A percentile compares a stretch with the other conserved stretches of the same genome.
Evolutionary conservation across 2,329 filamentous ascomycete genomes (phyloP).

Genomic region (Fusarium sp.): DNA sequence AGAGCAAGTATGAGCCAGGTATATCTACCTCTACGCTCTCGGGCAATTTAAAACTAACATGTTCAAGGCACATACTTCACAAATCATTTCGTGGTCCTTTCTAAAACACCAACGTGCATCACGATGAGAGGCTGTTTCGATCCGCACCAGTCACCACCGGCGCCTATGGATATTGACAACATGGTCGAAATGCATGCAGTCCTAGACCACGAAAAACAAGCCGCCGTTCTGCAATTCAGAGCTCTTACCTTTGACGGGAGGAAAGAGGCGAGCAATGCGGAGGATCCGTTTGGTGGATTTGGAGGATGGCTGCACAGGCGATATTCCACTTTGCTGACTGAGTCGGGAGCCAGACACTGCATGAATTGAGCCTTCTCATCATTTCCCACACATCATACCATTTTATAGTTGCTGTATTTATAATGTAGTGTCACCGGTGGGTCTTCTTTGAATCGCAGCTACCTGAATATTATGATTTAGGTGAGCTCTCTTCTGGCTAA

Average conservation of each 20-base stretch:
- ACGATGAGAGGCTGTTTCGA: conserved; percentile 30
- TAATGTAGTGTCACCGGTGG: no score
- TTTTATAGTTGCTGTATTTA: no score
- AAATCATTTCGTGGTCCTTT: conserved; percentile 29
- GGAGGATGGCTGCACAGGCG: conserved; percentile 33
- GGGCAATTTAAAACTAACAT: accelerated
- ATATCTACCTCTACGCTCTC: accelerated
- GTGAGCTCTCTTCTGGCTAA: no score
- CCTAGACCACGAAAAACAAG: not conserved
- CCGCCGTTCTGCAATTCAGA: conserved; percentile 8
- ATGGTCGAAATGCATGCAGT: conserved; percentile 25
- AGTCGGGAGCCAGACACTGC: conserved; percentile 38
- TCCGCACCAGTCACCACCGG: conserved; percentile 9
- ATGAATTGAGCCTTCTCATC: no score
- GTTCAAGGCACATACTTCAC: conserved; percentile 32
- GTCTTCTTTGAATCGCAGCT: no score
- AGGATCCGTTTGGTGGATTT: conserved; percentile 31
- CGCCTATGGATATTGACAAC: conserved; percentile 13
- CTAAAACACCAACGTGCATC: conserved; percentile 26
- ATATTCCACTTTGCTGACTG: conserved; percentile 31
- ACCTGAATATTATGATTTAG: no score
- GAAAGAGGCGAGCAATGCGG: conserved; percentile 13
- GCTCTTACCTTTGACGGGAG: conserved; percentile 31
- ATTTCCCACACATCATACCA: no score
- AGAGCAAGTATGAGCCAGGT: conserved; percentile 36